Percentiles rank a stretch among this genome's conserved stretches.
phyloP scores from a whole-genome alignment of 2,329 filamentous ascomycete species.

The Trichoderma pleuroti region DNA sequence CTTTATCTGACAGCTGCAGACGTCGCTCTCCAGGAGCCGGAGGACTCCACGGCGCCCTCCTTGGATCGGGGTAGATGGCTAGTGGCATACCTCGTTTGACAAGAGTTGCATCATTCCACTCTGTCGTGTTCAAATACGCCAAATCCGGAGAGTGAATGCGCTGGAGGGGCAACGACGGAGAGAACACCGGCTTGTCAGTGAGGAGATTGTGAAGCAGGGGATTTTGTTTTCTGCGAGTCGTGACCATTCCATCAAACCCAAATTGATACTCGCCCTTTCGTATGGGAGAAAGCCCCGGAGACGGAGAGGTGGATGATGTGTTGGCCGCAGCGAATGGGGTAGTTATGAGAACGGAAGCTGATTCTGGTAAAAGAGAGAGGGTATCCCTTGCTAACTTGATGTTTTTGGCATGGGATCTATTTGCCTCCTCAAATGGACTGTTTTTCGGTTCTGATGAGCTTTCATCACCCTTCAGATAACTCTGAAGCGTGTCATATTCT shows the following conservation, averaged over 20 bases:
- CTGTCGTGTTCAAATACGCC: constrained; percentile 31
- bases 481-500: constrained; percentile 69
- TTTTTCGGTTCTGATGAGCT: constrained; percentile 31
- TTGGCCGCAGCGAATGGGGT: constrained; percentile 77
- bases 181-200: constrained; percentile 90
- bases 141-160: constrained; percentile 47
- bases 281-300: constrained; percentile 36
- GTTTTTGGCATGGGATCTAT: constrained; percentile 60
- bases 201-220: constrained; percentile 92
- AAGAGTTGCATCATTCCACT: constrained; percentile 63
- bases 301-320: constrained; percentile 20
- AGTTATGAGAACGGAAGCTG: constrained; percentile 84
- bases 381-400: constrained; percentile 67
- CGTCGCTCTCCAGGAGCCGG: constrained; percentile 56
- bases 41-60: constrained; percentile 65
- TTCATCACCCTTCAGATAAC: constrained; percentile 49
- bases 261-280: constrained; percentile 50
- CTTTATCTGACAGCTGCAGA: constrained; percentile 71
- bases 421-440: constrained; percentile 29
- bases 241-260: constrained; percentile 48
- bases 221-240: constrained; percentile 61
- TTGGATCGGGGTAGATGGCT: constrained; percentile 74
- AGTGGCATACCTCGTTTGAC: constrained; percentile 89
- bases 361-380: constrained; percentile 72
- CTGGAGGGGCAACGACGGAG: constrained; percentile 79